These are phyloP conservation scores for Lippia alba DNA, from an alignment of 305 asterid species.

Conservation along the genomic window DNA sequence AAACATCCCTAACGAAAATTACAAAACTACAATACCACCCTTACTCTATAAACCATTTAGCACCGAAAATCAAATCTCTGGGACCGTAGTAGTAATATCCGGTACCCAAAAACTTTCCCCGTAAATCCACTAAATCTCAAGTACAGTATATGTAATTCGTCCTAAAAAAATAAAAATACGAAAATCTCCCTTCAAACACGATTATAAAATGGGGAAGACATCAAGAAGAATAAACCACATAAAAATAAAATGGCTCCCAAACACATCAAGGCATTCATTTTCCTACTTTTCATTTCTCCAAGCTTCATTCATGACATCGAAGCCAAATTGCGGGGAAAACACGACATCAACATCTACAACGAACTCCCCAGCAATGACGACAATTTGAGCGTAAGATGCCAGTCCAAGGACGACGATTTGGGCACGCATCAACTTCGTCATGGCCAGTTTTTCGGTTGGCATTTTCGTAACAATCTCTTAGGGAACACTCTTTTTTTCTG, in stretches of 20 bases:
- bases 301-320: background rate
- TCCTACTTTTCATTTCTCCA: background rate
- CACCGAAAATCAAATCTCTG: too few relatives aligned
- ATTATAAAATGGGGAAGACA: too few relatives aligned
- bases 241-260: background rate
- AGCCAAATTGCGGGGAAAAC: background rate
- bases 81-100: too few relatives aligned
- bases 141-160: too few relatives aligned
- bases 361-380: background rate
- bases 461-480: background rate
- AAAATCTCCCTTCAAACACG: too few relatives aligned
- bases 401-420: background rate
- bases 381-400: background rate
- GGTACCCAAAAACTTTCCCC: too few relatives aligned
- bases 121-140: too few relatives aligned
- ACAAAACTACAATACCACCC: too few relatives aligned
- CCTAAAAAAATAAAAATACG: too few relatives aligned
- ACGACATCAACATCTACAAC: background rate
- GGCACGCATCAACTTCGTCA: background rate
- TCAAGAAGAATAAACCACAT: too few relatives aligned
- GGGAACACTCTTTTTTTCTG: background rate
- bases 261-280: background rate
- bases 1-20: too few relatives aligned
- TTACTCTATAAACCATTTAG: too few relatives aligned
- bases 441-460: background rate